Conservation (phyloP, 495 filamentous ascomycete species). For the Cairneyella variabilis region DNA sequence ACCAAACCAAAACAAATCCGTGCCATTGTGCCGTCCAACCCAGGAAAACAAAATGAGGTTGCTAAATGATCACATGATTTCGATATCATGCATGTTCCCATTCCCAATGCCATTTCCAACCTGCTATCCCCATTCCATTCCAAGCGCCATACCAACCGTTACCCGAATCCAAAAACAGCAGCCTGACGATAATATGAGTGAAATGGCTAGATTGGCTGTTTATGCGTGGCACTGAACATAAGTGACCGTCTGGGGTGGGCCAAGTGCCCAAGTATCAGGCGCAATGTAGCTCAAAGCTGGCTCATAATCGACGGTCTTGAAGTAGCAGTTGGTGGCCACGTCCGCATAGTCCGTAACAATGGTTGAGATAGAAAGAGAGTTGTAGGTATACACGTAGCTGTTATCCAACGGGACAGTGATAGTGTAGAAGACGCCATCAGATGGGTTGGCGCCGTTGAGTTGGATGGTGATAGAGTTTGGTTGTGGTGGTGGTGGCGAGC, state of each 20-base stretch:
- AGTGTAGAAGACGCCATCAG: slow-evolving; percentile 9
- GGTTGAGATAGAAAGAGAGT: slow-evolving; percentile 20
- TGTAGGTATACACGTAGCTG: slow-evolving; percentile 6
- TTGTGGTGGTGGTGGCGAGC: background rate
- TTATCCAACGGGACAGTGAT: slow-evolving; percentile 18
- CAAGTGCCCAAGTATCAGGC: slow-evolving; percentile 17
- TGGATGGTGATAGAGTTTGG: slow-evolving; percentile 15
- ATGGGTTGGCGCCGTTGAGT: slow-evolving; percentile 19
- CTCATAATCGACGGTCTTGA: slow-evolving; percentile 8
- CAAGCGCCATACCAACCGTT: too few species aligned
- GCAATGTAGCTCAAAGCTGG: slow-evolving; percentile 10
- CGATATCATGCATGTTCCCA: too few species aligned
- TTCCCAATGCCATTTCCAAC: too few species aligned
- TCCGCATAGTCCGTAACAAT: slow-evolving; percentile 5
- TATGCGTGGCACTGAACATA: slow-evolving; percentile 7
- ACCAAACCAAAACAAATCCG: too few species aligned
- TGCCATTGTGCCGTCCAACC: too few species aligned
- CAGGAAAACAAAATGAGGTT: too few species aligned
- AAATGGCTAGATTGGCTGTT: too few species aligned
- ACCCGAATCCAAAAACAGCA: background rate
- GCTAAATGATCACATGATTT: too few species aligned
- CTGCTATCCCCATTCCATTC: too few species aligned
- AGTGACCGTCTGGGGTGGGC: slow-evolving; percentile 20
- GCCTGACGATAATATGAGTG: background rate
- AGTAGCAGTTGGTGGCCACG: slow-evolving; percentile 8